These are phyloP conservation scores for Pythium brachiatum DNA, from an alignment of 352 stramenopile species.

Conservation along the genomic window DNA sequence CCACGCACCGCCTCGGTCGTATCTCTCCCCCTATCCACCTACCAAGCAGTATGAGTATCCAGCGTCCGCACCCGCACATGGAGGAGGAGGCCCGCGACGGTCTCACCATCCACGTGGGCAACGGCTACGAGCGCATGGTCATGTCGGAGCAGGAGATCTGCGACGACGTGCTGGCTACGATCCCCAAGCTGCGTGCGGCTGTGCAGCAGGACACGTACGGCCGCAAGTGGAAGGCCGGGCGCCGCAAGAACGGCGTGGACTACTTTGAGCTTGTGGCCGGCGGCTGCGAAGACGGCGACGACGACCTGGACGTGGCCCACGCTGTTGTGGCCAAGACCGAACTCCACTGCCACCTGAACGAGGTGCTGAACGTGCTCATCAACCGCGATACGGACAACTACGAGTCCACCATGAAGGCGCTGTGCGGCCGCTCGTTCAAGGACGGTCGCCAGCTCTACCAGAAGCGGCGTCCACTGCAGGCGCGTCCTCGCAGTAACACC, in stretches of 20 bases:
- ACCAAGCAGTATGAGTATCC: background rate
- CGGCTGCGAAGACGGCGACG: conserved; percentile 18
- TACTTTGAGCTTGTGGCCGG: conserved; percentile 41
- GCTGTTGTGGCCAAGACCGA: conserved; percentile 48
- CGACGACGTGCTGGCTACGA: conserved; percentile 56
- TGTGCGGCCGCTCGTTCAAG: conserved; percentile 53
- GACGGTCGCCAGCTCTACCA: conserved; percentile 47
- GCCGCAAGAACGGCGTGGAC: conserved; percentile 38
- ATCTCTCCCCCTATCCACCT: background rate
- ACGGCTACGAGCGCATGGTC: conserved; percentile 23
- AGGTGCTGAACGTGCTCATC: conserved; percentile 55
- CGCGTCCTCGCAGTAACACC: background rate
- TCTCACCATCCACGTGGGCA: conserved; percentile 14
- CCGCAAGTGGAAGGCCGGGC: conserved; percentile 33
- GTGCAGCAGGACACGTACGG: conserved; percentile 34
- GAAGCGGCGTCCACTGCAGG: conserved; percentile 18
- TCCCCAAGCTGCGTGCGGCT: conserved; percentile 51
- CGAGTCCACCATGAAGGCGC: conserved; percentile 44
- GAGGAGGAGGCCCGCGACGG: conserved; percentile 3
- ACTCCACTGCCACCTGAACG: conserved; percentile 59
- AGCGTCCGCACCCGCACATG: background rate
- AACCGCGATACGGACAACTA: conserved; percentile 43
- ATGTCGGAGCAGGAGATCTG: conserved; percentile 56
- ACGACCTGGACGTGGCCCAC: conserved; percentile 54
- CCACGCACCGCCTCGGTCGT: conserved; percentile 1